phyloP scores from a whole-genome alignment of 106 monocot genomes.

The Dioscorea zingiberensis region DNA sequence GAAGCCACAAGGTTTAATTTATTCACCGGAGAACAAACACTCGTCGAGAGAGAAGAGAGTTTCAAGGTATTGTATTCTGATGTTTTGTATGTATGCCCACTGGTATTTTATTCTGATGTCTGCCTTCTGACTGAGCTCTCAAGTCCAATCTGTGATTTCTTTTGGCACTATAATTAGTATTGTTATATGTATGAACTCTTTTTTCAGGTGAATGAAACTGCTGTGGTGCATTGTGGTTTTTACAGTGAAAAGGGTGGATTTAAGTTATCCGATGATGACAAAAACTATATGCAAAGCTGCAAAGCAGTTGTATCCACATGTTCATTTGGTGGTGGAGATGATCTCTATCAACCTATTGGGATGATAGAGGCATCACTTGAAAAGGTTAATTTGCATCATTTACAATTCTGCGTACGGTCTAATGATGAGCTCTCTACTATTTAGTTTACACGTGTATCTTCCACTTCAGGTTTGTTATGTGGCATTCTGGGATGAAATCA shows the following conservation, averaged over 20 bases:
- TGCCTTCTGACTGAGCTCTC: too few relatives aligned
- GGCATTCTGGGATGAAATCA: constrained; percentile 98
- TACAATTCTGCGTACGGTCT: background rate
- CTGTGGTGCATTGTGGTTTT: constrained; percentile 89
- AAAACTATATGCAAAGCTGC: constrained; percentile 72
- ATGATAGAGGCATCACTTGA: constrained; percentile 69
- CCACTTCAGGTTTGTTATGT: constrained; percentile 86
- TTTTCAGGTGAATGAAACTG: constrained; percentile 63
- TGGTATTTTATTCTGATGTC: background rate
- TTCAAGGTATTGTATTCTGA: constrained; percentile 46
- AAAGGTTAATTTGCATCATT: constrained; percentile 35
- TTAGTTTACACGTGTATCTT: background rate
- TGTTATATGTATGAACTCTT: background rate
- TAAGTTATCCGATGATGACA: constrained; percentile 75
- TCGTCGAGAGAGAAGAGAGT: constrained; percentile 82
- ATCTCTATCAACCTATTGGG: constrained; percentile 97
- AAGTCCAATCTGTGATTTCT: too few relatives aligned
- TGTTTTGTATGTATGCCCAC: background rate
- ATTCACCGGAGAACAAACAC: constrained; percentile 83
- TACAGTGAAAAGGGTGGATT: constrained; percentile 86
- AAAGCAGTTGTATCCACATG: constrained; percentile 87
- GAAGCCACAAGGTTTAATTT: constrained; percentile 62
- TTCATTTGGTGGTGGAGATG: constrained; percentile 43
- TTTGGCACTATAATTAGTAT: background rate
- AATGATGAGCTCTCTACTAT: background rate